Evolutionary conservation across 2,329 filamentous ascomycete genomes (phyloP).

Genomic region (Trichoderma sp.): DNA sequence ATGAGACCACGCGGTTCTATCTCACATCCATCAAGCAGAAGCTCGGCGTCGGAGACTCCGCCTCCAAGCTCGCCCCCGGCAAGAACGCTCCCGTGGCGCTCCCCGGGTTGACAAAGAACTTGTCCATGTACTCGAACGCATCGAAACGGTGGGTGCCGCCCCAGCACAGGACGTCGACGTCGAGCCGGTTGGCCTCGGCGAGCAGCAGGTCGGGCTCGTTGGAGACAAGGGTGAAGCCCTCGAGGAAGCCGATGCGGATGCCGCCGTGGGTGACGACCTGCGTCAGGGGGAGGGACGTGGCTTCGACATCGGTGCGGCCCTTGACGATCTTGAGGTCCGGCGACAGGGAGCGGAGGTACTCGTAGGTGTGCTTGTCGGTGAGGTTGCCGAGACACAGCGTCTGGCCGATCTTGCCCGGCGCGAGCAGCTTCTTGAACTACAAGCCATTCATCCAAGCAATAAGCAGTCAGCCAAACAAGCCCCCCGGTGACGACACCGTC

Average conservation of each 20-base stretch:
- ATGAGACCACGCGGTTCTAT: conserved; percentile 35
- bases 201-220: conserved; percentile 67
- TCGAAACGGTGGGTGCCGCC: conserved; percentile 70
- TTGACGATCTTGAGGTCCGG: conserved; percentile 72
- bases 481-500: conserved; percentile 16
- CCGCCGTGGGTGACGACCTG: conserved; percentile 68
- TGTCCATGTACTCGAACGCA: conserved; percentile 73
- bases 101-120: conserved; percentile 72
- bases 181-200: conserved; percentile 68
- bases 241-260: conserved; percentile 67
- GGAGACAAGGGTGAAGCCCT: conserved; percentile 69
- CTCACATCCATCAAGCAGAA: conserved; percentile 98
- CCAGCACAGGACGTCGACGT: conserved; percentile 70
- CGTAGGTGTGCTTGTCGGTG: conserved; percentile 77
- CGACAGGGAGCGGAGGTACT: conserved; percentile 74
- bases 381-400: conserved; percentile 80
- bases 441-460: conserved; percentile 11
- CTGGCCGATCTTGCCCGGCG: conserved; percentile 80
- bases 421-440: conserved; percentile 83
- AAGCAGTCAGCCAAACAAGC: conserved; percentile 29
- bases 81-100: conserved; percentile 66
- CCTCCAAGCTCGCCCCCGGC: conserved; percentile 58
- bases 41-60: conserved; percentile 80
- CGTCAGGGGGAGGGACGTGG: conserved; percentile 64
- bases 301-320: conserved; percentile 68